Base-by-base conservation (phyloP, 1,284 basidiomycete genomes). In the Apiotrichum porosum region DNA sequence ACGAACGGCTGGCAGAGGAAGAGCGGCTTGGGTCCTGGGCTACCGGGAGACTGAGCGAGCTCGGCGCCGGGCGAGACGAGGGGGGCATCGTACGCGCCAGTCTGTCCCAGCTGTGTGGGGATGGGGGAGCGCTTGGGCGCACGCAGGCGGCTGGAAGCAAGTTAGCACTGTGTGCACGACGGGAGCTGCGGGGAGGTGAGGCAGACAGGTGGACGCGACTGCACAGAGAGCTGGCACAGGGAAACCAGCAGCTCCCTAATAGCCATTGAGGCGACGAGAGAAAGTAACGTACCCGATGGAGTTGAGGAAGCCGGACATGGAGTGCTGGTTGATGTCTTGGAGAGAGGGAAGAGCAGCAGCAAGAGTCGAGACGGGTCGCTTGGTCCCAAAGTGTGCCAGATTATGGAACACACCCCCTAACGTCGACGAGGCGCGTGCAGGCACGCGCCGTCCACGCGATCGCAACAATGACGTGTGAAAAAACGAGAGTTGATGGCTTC, bases 1-100 rank as follows among this genome's bases (percentile, higher is more conserved):
- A 94, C 91, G 67, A 99, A 98, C 4, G 91, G 91, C 61, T 87
- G 88, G 70, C 86, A 90, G n/a, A 94, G 79, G 71, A 92, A 94
- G 24, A 95, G 76, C 1, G 90, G 86, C 49, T 67, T 69, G 13
- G 58, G 62, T 0, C 56, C 61, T 0, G 52, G 48, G 23, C 48
- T 48, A 2, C 52, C 35, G 1, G 57, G 57, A 53, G 42, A 42
- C 44, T 17, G 15, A 6, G 53, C 42, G 33, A 63, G 45, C 41
- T 69, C 65, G 34, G 57, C 58, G 24, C 64, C 62, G 9, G 67
- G 68, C 0, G 63, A 66, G 22, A 68, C 62, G 14, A 67, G 61
- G 19, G 69, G 63, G 19, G 42, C 34, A 4, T 72, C 69, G 60
- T 63, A 71, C 30, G 49, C 38, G 17, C 57, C 49, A 4, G 61